Percentiles rank a stretch among this genome's conserved stretches.
These are phyloP conservation scores for Termitomyces sp. DNA, from an alignment of 768 basidiomycete species.

Conservation along the genomic window DNA sequence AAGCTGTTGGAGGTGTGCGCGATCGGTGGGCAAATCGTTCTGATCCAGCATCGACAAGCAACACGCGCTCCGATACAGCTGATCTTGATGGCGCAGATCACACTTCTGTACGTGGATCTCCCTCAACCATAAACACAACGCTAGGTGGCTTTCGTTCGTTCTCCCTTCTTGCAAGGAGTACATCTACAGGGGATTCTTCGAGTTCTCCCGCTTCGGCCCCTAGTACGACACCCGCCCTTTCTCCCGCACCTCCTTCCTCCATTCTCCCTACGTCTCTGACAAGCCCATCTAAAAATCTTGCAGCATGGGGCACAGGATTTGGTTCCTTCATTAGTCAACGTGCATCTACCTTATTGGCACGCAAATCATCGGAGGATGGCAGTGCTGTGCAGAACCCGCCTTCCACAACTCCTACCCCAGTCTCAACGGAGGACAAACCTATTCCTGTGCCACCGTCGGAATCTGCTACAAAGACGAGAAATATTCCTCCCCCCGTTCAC, in stretches of 20 bases:
- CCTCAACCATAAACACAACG: conserved; percentile 4
- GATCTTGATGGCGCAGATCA: conserved; percentile 23
- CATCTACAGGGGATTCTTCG: not conserved
- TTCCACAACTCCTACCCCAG: not conserved
- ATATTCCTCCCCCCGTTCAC: conserved; percentile 1
- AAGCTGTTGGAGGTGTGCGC: conserved; percentile 84
- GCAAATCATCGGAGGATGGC: conserved; percentile 9
- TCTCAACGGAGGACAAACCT: not conserved
- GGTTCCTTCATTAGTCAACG: conserved; percentile 16
- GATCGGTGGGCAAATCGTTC: conserved; percentile 55
- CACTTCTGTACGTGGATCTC: not conserved
- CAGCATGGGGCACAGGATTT: conserved; percentile 16
- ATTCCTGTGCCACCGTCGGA: conserved; percentile 3
- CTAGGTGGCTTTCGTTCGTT: conserved; percentile 11
- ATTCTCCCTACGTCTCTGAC: conserved; percentile 6
- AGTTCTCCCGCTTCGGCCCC: not conserved
- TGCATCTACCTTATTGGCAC: conserved; percentile 14
- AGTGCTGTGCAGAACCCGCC: not conserved
- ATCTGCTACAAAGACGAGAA: conserved; percentile 1
- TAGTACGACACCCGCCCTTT: conserved; percentile 2
- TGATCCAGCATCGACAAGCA: conserved; percentile 18
- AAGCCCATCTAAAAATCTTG: conserved; percentile 12
- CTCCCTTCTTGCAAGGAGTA: conserved; percentile 9
- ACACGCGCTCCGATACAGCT: conserved; percentile 29
- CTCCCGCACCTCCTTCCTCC: conserved; percentile 6